Evolutionary conservation across 2,329 filamentous ascomycete genomes (phyloP).

Genomic region (Cadophora sp.): DNA sequence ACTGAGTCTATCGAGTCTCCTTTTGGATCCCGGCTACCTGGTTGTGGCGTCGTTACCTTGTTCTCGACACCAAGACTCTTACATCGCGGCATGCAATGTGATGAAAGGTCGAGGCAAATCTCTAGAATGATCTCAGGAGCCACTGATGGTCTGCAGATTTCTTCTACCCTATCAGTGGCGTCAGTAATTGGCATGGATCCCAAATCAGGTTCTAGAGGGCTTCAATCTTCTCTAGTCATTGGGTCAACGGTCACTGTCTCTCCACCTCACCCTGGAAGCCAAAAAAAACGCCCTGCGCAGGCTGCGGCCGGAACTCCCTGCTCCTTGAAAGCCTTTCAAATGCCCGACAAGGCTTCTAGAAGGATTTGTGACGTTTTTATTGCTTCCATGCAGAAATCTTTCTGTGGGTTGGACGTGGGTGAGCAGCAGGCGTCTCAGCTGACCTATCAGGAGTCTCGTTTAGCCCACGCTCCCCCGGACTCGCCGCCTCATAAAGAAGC

Average conservation of each 20-base stretch:
- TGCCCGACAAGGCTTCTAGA: slow-evolving; percentile 17
- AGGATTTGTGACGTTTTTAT: slow-evolving; percentile 9
- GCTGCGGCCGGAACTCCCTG: neutral
- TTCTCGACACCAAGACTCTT: neutral
- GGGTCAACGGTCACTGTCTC: neutral
- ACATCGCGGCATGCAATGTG: neutral
- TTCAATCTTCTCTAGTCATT: neutral
- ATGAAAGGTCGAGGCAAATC: slow-evolving; percentile 7
- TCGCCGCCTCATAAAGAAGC: neutral
- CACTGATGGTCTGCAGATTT: neutral
- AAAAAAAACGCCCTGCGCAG: neutral
- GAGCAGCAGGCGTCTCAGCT: neutral
- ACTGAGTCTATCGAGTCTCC: neutral
- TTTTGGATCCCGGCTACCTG: neutral
- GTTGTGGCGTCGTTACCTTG: neutral
- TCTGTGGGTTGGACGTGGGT: slow-evolving; percentile 1
- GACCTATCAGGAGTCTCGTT: slow-evolving; percentile 1
- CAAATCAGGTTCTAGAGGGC: neutral
- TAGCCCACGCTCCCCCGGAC: slow-evolving; percentile 8
- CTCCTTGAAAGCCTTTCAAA: neutral
- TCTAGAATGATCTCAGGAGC: slow-evolving; percentile 1
- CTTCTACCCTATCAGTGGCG: neutral
- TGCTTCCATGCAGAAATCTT: slow-evolving; percentile 15
- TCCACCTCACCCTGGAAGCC: neutral
- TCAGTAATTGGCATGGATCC: neutral